Evolutionary conservation across 139 green algal species (phyloP), one percentile per base, ranked within the genome.

Genomic region (Tetraselmis striata): DNA sequence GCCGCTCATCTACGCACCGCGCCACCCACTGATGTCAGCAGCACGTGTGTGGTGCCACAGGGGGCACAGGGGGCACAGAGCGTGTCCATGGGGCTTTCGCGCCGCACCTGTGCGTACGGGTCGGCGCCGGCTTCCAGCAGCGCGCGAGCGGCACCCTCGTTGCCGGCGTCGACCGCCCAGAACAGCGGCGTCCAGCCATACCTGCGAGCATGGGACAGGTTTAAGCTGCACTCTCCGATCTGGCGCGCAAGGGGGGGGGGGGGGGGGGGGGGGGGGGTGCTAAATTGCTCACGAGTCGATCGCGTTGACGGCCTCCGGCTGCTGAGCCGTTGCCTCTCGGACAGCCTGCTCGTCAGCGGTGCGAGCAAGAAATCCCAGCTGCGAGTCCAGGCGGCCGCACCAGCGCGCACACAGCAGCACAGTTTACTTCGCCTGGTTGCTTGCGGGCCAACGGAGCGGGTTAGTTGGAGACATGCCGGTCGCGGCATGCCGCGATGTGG

Each of bases 161-260:
- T 28, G 22, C 74, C 74, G 26, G n/a, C n/a, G 25, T 77, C 74
- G 25, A 77, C 74, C 2, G 74, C 74, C 74, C 74, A 77, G 74
- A 77, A 77, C 5, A 77, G 74, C 2, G 74, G 74, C 25, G 74
- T 77, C 74, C 74, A 77, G 26, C 74, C 74, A 18, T 67, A 67
- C 18, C 45, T 67, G 45, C 45, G 18, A 18, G 11, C 45, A 67
- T 5, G 18, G 18, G 11, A 67, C 45, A 67, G 45, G 18, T 18
- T 67, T 67, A 18, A 67, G 18, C 45, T 67, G 18, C 45, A 18
- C 45, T 67, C 11, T 18, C 5, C 18, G 5, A 67, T 5, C 45
- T 67, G 18, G 45, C 18, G 45, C 45, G 5, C 11, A 67, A 67
- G 45, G 45, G 45, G 45, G 18, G 18, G 18, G 45, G 45, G 45